phyloP scores from a whole-genome alignment of 140 eudicot genomes.

The Bidens hawaiensis region DNA sequence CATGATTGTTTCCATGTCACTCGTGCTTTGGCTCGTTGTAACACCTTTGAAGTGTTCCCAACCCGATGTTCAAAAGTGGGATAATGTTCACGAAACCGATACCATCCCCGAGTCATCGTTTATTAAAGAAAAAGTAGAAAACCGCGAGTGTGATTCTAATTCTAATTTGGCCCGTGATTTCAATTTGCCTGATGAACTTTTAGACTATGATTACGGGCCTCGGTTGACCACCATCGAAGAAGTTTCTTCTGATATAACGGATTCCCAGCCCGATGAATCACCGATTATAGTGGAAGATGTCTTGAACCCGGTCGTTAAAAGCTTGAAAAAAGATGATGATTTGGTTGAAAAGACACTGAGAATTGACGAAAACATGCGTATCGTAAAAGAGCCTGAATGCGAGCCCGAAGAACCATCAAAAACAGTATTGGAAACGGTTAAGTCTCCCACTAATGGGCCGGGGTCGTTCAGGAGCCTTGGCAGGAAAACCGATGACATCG shows the following conservation, averaged over 20 bases:
- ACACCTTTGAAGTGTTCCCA: constrained; percentile 62
- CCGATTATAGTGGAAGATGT: constrained; percentile 14
- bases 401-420: constrained; percentile 43
- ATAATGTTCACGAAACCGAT: constrained; percentile 3
- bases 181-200: constrained; percentile 52
- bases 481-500: constrained; percentile 64
- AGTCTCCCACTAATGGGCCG: constrained; percentile 58
- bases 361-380: constrained; percentile 41
- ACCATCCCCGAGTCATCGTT: constrained; percentile 10
- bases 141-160: constrained; percentile 17
- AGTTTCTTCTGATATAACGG: constrained; percentile 21
- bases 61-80: constrained; percentile 28
- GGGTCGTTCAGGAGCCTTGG: constrained; percentile 66
- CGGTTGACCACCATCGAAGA: constrained; percentile 45
- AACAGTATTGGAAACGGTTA: constrained; percentile 12
- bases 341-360: constrained; percentile 42
- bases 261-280: constrained; percentile 26
- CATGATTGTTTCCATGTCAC: constrained; percentile 45
- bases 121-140: constrained; percentile 20
- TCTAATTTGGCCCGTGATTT: constrained; percentile 24
- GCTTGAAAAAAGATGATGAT: constrained; percentile 35
- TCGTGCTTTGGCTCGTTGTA: constrained; percentile 67
- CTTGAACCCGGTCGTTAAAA: not conserved
- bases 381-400: constrained; percentile 41
- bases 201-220: constrained; percentile 44